Conservation (phyloP, 73 alveolate genomes). For the Durusdinium trenchii region DNA sequence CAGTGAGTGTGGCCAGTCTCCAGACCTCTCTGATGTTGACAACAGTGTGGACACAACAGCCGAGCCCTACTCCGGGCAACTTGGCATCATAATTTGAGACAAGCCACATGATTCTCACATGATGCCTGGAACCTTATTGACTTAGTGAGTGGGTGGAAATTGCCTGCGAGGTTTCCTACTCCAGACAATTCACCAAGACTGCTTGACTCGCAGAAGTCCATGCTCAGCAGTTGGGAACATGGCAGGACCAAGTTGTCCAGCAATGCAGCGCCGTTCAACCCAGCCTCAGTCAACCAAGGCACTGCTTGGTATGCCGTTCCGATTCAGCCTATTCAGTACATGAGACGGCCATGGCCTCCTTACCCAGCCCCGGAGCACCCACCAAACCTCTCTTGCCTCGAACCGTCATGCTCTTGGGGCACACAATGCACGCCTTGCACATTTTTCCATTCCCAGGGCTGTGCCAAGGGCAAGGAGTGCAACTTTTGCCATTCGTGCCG, state of each 20-base stretch:
- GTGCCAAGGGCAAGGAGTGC: constrained; percentile 30
- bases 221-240: not conserved
- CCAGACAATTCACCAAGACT: not conserved
- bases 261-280: constrained; percentile 28
- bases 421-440: constrained; percentile 64
- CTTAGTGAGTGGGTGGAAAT: no score
- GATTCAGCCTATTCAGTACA: not conserved
- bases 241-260: constrained; percentile 9
- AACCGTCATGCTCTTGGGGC: constrained; percentile 7
- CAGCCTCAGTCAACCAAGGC: not conserved
- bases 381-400: not conserved
- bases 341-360: no score
- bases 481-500: constrained; percentile 63
- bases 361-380: no score
- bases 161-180: not conserved
- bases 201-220: not conserved
- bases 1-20: constrained; percentile 43
- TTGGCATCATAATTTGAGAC: no score
- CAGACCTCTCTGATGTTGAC: not conserved
- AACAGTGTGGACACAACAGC: not conserved
- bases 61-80: not conserved
- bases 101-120: not conserved
- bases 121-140: no score
- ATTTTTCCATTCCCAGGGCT: constrained; percentile 46
- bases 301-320: not conserved